phyloP scores from a whole-genome alignment of 2,329 filamentous ascomycete species.

The Xylaria sp. region DNA sequence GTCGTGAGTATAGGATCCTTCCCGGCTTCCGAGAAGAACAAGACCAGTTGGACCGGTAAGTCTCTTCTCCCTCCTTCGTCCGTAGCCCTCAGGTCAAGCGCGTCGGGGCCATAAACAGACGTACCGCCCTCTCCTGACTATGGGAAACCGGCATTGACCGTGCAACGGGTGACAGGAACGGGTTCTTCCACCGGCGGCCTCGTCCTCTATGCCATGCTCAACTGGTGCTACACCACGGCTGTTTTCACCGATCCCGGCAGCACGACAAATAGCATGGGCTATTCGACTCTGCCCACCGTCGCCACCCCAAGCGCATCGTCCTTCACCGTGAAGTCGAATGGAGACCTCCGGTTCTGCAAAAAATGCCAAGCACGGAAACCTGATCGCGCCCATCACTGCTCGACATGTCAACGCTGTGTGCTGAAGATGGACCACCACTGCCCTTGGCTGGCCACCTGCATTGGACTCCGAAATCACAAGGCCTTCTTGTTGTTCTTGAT shows the following conservation, averaged over 20 bases:
- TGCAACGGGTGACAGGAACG: slow-evolving; percentile 49
- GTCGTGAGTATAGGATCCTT: slow-evolving; percentile 72
- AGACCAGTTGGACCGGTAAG: slow-evolving; percentile 63
- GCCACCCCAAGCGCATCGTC: slow-evolving; percentile 67
- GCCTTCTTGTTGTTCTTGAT: slow-evolving; percentile 90
- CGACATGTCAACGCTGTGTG: slow-evolving; percentile 89
- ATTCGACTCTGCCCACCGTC: slow-evolving; percentile 80
- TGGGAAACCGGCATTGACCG: too few species aligned
- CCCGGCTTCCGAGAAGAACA: slow-evolving; percentile 48
- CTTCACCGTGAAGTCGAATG: slow-evolving; percentile 91
- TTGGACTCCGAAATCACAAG: slow-evolving; percentile 95
- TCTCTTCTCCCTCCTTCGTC: slow-evolving; percentile 2
- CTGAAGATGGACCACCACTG: slow-evolving; percentile 99
- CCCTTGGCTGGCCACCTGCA: slow-evolving; percentile 95
- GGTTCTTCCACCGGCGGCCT: slow-evolving; percentile 68
- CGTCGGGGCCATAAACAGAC: too few species aligned
- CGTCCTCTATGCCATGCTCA: slow-evolving; percentile 76
- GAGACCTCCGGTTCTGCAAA: slow-evolving; percentile 89
- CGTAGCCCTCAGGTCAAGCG: too few species aligned
- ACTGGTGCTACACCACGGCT: slow-evolving; percentile 88
- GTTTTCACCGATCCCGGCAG: slow-evolving; percentile 90
- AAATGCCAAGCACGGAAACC: slow-evolving; percentile 96
- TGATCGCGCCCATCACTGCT: slow-evolving; percentile 96
- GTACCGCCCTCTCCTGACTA: background rate
- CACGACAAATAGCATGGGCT: slow-evolving; percentile 69